A percentile compares a stretch with the other conserved stretches of the same genome.
Evolutionary conservation across 2,329 filamentous ascomycete species (phyloP).

Genomic region (Hypoxylon sp.): DNA sequence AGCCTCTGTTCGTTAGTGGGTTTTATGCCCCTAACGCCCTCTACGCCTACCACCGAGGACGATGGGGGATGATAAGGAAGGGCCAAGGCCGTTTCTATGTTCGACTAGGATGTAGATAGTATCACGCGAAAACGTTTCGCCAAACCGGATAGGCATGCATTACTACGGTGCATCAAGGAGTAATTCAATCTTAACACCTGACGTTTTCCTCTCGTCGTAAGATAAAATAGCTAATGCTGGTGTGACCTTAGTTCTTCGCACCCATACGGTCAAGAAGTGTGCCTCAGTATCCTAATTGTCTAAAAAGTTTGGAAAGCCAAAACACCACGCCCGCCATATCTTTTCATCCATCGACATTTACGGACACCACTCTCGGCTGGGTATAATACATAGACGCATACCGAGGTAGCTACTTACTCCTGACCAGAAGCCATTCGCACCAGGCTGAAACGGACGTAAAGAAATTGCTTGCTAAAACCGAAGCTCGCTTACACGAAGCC

Average conservation of each 20-base stretch:
- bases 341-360: conserved; percentile 21
- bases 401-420: conserved; percentile 12
- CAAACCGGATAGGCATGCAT: conserved; percentile 12
- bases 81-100: conserved; percentile 2
- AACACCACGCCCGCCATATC: conserved; percentile 21
- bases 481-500: conserved; percentile 49
- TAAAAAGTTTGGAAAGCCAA: conserved; percentile 15
- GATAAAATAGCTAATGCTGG: conserved; percentile 15
- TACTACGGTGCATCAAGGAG: background rate
- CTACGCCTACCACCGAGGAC: background rate
- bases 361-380: conserved; percentile 27
- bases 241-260: conserved; percentile 3
- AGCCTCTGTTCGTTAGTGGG: background rate
- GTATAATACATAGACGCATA: conserved; percentile 39
- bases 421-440: conserved; percentile 13
- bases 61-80: background rate
- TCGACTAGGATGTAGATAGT: conserved; percentile 17
- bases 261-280: conserved; percentile 12
- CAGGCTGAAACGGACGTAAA: conserved; percentile 2
- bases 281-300: conserved; percentile 24
- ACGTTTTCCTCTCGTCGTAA: background rate
- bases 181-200: background rate
- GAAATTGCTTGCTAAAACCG: conserved; percentile 53
- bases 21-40: background rate
- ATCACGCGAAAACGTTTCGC: conserved; percentile 7